Evolutionary conservation across 768 basidiomycete species (phyloP).

Genomic region (Amanita exitialis): DNA sequence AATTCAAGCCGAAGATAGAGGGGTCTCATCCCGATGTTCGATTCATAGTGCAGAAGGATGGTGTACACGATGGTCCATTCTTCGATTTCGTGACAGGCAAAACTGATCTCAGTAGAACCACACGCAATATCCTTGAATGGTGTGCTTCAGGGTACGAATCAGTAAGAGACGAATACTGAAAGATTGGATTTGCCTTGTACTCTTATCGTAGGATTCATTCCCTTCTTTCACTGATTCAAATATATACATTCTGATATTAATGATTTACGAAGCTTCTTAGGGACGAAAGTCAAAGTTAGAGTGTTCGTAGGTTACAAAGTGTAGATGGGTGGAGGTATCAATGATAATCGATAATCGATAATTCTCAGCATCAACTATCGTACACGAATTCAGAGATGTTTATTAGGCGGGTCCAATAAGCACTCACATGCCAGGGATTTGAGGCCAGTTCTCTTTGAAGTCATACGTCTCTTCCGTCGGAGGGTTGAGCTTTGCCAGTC

Average conservation of each 20-base stretch:
- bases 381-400: not conserved
- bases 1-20: constrained; percentile 13
- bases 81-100: constrained; percentile 16
- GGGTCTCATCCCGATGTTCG: constrained; percentile 11
- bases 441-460: constrained; percentile 57
- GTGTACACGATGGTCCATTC: constrained; percentile 24
- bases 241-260: not conserved
- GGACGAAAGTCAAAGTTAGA: not conserved
- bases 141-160: constrained; percentile 7
- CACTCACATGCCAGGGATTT: not conserved
- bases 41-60: constrained; percentile 20
- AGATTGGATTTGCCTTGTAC: too few species aligned
- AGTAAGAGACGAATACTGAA: not conserved
- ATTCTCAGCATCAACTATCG: not conserved
- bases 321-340: constrained; percentile 5
- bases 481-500: constrained; percentile 50
- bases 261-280: not conserved
- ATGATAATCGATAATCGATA: not conserved
- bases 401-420: not conserved
- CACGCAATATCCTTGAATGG: constrained; percentile 14
- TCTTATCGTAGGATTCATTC: not conserved
- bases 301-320: constrained; percentile 2
- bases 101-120: constrained; percentile 13
- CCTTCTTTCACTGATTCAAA: not conserved
- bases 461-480: constrained; percentile 70